Evolutionary conservation across 352 stramenopile genomes (phyloP).

Genomic region (Peronospora belbahrii): DNA sequence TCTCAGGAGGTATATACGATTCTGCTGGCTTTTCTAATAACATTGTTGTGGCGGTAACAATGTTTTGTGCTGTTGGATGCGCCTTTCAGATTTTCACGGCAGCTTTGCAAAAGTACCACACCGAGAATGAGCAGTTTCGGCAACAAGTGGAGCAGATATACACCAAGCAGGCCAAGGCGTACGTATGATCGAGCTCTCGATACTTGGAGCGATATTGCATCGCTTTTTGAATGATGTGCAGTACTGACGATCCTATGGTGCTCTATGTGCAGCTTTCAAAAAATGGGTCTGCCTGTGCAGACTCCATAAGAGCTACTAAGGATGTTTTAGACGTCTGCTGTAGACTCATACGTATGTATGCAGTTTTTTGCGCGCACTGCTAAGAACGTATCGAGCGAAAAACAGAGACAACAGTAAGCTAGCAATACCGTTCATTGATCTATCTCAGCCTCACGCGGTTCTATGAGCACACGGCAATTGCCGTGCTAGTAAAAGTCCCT

Average conservation of each 20-base stretch:
- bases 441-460: conserved; percentile 1
- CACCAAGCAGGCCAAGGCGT: conserved; percentile 56
- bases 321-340: conserved; percentile 1
- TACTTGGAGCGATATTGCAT: not conserved
- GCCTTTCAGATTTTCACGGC: conserved; percentile 47
- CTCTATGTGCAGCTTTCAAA: conserved; percentile 45
- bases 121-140: conserved; percentile 54
- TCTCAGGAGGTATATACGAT: conserved; percentile 37
- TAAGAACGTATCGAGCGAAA: not conserved
- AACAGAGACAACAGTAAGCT: not conserved
- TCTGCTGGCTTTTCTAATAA: not conserved
- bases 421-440: not conserved
- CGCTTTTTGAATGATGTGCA: not conserved
- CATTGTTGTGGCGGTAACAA: not conserved
- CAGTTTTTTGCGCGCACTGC: conserved; percentile 1
- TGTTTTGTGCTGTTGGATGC: not conserved
- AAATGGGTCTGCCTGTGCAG: conserved; percentile 57
- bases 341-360: conserved; percentile 1
- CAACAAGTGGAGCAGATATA: conserved; percentile 69
- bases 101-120: conserved; percentile 62
- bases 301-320: conserved; percentile 23
- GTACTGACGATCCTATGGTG: conserved; percentile 1
- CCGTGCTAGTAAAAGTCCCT: not conserved
- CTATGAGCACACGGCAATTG: not conserved
- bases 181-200: conserved; percentile 20